Base-by-base conservation (phyloP, 768 basidiomycete genomes). In the Rubroboletus pulcherrimus region DNA sequence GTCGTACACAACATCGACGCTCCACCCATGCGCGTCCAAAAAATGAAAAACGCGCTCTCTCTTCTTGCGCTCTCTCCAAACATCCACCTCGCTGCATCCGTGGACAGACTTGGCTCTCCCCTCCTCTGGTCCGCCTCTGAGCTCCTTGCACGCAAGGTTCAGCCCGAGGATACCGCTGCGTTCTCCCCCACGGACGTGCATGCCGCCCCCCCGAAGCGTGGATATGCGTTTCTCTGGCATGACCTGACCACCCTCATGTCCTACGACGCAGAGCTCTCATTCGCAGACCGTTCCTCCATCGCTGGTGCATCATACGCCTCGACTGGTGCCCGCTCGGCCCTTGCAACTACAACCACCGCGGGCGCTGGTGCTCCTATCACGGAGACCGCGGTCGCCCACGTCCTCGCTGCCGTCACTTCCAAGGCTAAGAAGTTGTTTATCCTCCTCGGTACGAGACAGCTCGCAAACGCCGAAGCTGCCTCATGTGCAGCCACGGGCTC, bases 1-100 rank as follows among this genome's bases (percentile, higher is more conserved):
- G 72, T 96, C 65, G 75, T 97, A 24, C 93, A 98, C 77, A 95
- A 91, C 73, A 85, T 98, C 70, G 95, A 98, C 63, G 79, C 87
- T 0, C 78, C 86, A 0, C 73, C 82, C 7, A 74, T 97, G 26
- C 88, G 92, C 38, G 70, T 78, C 1, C 63, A 79, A 19, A 86
- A 86, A 61, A 76, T 85, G 19, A 82, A 84, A 64, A 77, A 87
- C 1, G 77, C 81, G 39, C 79, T 98, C 37, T 81, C 86, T 0
- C 75, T 89, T 17, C 81, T 98, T 42, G 89, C 89, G 0, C 79
- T 84, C 21, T 83, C 81, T 49, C 84, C 87, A 6, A 77, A 81
- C 59, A 87, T 98, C 58, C 94, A 94, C 70, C 68, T 98, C 60
- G 76, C 85, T 46, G 89, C 89, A 1, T 92, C 93, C 15, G 77